phyloP scores from a whole-genome alignment of 2,329 filamentous ascomycete species.

The Claviceps capensis region DNA sequence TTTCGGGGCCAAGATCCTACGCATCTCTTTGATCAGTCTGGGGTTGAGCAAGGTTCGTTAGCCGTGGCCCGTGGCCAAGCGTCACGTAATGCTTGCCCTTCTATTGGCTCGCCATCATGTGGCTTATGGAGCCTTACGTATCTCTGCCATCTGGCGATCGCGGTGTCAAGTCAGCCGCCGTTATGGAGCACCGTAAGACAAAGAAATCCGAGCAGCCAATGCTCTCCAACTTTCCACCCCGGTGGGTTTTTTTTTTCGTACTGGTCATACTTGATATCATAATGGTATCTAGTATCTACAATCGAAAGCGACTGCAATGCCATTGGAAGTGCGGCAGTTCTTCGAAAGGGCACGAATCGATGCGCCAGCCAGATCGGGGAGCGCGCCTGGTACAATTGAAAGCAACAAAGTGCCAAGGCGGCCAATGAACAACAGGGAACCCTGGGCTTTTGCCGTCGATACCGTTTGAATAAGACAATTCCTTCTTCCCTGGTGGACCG shows the following conservation, averaged over 20 bases:
- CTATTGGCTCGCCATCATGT: slow-evolving; percentile 7
- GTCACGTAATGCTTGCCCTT: slow-evolving; percentile 5
- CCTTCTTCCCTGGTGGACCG: not conserved
- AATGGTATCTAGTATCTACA: not conserved
- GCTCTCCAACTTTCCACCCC: not conserved
- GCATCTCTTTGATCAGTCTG: not conserved
- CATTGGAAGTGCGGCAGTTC: not conserved
- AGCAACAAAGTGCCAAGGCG: not conserved
- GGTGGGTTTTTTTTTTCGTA: not conserved
- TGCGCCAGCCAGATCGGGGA: too few relatives aligned
- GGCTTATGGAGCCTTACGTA: slow-evolving; percentile 2
- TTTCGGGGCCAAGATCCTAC: not conserved
- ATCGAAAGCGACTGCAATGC: not conserved
- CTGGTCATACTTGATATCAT: not conserved
- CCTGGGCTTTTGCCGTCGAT: not conserved
- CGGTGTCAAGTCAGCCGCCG: slow-evolving; percentile 1
- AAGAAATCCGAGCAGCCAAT: not conserved
- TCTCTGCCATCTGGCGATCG: not conserved
- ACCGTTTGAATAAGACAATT: not conserved
- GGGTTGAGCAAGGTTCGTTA: not conserved
- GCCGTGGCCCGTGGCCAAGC: not conserved
- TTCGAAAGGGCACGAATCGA: too few relatives aligned
- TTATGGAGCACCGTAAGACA: slow-evolving; percentile 2
- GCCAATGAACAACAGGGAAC: not conserved
- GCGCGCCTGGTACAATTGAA: too few relatives aligned